phyloP scores from a whole-genome alignment of 352 stramenopile genomes.

The Globisporangium solare region DNA sequence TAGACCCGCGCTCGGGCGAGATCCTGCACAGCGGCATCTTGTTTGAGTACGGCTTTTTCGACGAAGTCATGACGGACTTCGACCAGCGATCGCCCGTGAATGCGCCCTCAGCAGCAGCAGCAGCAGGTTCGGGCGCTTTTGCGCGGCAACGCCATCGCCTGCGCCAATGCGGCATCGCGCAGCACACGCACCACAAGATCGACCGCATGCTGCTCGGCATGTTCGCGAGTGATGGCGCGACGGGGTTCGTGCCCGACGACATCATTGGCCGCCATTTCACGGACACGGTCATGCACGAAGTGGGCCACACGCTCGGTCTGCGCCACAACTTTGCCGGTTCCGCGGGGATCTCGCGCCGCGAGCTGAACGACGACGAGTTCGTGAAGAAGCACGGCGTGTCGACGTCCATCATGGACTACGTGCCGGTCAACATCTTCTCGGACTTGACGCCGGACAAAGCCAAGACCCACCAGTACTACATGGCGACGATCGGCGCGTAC shows the following conservation, averaged over 20 bases:
- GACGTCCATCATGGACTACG: conserved; percentile 85
- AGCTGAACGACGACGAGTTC: conserved; percentile 55
- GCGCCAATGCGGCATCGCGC: conserved; percentile 39
- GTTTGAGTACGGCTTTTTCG: conserved; percentile 86
- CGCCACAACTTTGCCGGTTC: conserved; percentile 85
- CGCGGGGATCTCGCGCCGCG: conserved; percentile 33
- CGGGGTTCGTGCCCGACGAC: conserved; percentile 37
- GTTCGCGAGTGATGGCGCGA: conserved; percentile 20
- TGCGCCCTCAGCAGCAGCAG: too few species aligned
- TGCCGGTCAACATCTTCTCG: conserved; percentile 79
- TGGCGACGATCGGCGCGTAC: conserved; percentile 62
- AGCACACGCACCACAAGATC: conserved; percentile 27
- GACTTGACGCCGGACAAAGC: conserved; percentile 36
- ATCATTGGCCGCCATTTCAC: conserved; percentile 65
- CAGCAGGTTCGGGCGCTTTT: neutral
- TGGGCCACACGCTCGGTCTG: conserved; percentile 83
- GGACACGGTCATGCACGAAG: conserved; percentile 86
- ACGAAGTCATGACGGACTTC: conserved; percentile 55
- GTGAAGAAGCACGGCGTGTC: conserved; percentile 47
- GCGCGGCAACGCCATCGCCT: conserved; percentile 8
- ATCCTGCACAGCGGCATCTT: conserved; percentile 86
- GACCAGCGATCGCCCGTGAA: conserved; percentile 36
- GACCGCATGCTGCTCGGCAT: conserved; percentile 38
- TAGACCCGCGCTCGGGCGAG: conserved; percentile 77
- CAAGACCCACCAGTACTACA: conserved; percentile 59